Conservation (phyloP, 2,329 filamentous ascomycete species). For the Stachybotrys chlorohalonatus region DNA sequence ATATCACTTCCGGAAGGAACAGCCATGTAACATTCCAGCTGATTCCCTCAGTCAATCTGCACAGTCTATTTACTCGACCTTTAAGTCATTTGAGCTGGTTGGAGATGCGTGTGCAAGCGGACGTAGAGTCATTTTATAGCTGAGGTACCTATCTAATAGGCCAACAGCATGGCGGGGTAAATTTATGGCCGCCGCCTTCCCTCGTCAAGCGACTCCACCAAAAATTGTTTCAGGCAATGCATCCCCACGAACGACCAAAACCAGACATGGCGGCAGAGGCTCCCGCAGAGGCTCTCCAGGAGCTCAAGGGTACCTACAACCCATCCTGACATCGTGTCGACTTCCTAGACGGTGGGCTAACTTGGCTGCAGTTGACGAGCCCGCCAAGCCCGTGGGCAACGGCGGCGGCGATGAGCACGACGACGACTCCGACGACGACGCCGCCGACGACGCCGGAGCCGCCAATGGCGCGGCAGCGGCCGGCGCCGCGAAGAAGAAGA, state of each 20-base stretch:
- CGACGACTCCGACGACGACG: conserved; percentile 43
- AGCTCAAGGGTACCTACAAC: conserved; percentile 27
- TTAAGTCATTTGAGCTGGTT: no score
- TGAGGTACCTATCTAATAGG: not conserved
- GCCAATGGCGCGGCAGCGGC: conserved; percentile 26
- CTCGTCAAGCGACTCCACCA: not conserved
- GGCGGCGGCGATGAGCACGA: conserved; percentile 31
- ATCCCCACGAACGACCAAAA: not conserved
- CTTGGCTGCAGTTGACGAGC: no score
- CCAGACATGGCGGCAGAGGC: conserved; percentile 33
- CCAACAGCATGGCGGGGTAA: not conserved
- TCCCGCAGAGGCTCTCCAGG: conserved; percentile 32
- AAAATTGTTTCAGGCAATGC: conserved; percentile 1
- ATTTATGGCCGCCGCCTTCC: not conserved
- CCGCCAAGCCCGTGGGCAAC: conserved; percentile 28
- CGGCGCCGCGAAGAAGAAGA: conserved; percentile 33
- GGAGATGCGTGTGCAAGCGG: no score
- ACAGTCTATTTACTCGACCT: no score
- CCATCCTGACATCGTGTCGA: no score
- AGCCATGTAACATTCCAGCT: no score
- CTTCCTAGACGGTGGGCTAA: no score
- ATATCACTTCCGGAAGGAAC: no score
- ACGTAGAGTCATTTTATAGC: no score
- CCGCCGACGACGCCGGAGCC: conserved; percentile 31
- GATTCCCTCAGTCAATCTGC: no score